Base-by-base conservation (phyloP, 208 protist genomes). In the Willaertia magna region DNA sequence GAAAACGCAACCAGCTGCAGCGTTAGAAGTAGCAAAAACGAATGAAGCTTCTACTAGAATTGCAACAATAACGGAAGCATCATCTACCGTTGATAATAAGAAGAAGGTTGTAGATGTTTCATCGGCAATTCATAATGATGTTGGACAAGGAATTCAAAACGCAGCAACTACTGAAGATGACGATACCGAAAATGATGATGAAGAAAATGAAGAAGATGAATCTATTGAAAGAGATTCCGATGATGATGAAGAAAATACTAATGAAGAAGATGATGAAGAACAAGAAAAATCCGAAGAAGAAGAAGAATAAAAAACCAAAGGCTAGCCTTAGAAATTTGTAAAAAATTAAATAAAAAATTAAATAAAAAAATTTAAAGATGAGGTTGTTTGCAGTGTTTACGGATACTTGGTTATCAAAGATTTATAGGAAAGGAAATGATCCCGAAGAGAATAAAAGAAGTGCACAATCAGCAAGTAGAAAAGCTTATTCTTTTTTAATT, bases 291-390 rank as follows among this genome's bases (percentile, higher is more conserved):
- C 59, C 11, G 48, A 67, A 43, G 79, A 84, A 61, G 7, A 7
- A 40, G 93, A 94, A 87, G 92, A 94, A 85, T 92, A 96, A 86
- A 92, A 90, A 52, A 93, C 92, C 87, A 94, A 96, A 78, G 94
- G 93, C 89, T 93, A 95, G 67, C 96, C 96, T 85, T 93, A 95
- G 93, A 95, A 95, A 93, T 82, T 39, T n/a, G n/a, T n/a, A n/a
- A n/a, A n/a, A n/a, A n/a, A n/a, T n/a, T n/a, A n/a, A n/a, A n/a
- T n/a, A n/a, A n/a, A n/a, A n/a, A n/a, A n/a, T n/a, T n/a, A n/a
- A n/a, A n/a, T n/a, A n/a, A n/a, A n/a, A n/a, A n/a, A n/a, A n/a
- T n/a, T n/a, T n/a, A n/a, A n/a, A n/a, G n/a, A n/a, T n/a, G n/a
- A n/a, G n/a, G n/a, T n/a, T 67, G 22, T 67, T 67, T 26, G 55